Percentiles rank a stretch among this genome's conserved stretches.
Conservation (phyloP, 345 rosid species). For the Euphorbia tirucalli region DNA sequence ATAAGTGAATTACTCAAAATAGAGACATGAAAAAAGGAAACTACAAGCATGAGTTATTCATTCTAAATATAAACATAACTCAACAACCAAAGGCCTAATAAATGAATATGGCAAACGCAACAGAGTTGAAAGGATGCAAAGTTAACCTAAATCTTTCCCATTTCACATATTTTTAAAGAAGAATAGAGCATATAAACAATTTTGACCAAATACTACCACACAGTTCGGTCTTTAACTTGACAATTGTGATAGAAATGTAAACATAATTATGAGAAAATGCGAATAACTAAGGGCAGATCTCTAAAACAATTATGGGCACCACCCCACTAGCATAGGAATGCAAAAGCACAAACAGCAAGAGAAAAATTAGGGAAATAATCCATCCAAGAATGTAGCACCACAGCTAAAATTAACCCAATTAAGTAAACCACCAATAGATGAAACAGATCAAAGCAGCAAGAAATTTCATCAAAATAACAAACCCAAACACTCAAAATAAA, state of each 20-base stretch:
- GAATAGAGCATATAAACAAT: constrained; percentile 4
- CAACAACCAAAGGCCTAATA: neutral
- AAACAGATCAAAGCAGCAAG: constrained; percentile 41
- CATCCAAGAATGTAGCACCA: constrained; percentile 11
- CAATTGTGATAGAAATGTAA: constrained; percentile 9
- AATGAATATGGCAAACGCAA: neutral
- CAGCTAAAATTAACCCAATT: constrained; percentile 10
- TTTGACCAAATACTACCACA: too few relatives aligned
- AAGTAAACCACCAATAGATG: constrained; percentile 20
- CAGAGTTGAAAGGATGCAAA: too few relatives aligned
- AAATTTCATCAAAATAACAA: constrained; percentile 17
- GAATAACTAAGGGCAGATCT: constrained; percentile 43
- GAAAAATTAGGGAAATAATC: constrained; percentile 17
- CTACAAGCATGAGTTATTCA: too few relatives aligned
- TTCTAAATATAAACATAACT: neutral
- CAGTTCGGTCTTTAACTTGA: neutral
- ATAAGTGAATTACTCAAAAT: too few relatives aligned
- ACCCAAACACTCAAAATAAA: constrained; percentile 26
- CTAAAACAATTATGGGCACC: constrained; percentile 17
- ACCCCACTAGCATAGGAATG: too few relatives aligned
- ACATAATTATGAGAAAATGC: constrained; percentile 11
- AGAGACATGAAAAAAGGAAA: too few relatives aligned
- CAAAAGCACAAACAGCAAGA: constrained; percentile 9
- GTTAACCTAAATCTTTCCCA: neutral
- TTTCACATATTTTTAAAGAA: constrained; percentile 13